A percentile compares a stretch with the other conserved stretches of the same genome.
These are phyloP conservation scores for Triticum dicoccoides DNA, from an alignment of 176 grass and related monocot species.

Conservation along the genomic window DNA sequence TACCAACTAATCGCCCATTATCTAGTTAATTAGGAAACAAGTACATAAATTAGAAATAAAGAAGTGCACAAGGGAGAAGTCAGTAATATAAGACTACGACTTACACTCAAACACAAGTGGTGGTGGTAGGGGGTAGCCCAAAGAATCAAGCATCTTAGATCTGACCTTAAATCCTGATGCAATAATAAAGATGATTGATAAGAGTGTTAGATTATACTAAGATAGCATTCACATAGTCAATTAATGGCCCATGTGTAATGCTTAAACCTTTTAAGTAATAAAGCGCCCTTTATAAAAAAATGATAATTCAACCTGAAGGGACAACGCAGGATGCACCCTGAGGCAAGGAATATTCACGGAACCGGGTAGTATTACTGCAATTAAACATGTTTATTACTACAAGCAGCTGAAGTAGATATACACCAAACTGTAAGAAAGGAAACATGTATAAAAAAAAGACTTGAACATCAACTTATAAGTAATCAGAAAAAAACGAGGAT, in stretches of 20 bases:
- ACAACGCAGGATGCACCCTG: neutral
- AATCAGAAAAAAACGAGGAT: neutral
- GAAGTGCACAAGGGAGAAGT: neutral
- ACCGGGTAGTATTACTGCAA: neutral
- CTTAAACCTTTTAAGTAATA: too few relatives aligned
- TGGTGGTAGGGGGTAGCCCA: neutral
- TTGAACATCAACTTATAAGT: neutral
- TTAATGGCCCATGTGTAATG: neutral
- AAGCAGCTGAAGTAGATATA: neutral
- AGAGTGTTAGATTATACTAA: too few relatives aligned
- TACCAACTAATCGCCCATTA: constrained; percentile 2
- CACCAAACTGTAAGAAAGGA: neutral
- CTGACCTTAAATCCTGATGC: constrained; percentile 7
- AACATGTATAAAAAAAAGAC: neutral
- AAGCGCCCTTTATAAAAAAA: neutral
- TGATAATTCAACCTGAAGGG: neutral
- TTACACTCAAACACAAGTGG: neutral
- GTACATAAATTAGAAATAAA: neutral
- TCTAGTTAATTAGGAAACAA: constrained; percentile 9
- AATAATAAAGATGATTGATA: neutral
- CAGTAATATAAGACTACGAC: neutral
- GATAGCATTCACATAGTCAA: neutral
- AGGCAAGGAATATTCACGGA: neutral
- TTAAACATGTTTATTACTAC: neutral
- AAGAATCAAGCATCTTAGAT: neutral